A percentile compares a stretch with the other conserved stretches of the same genome.
phyloP scores from a whole-genome alignment of 139 green algal species.

The Diplosphaera chodatii region DNA sequence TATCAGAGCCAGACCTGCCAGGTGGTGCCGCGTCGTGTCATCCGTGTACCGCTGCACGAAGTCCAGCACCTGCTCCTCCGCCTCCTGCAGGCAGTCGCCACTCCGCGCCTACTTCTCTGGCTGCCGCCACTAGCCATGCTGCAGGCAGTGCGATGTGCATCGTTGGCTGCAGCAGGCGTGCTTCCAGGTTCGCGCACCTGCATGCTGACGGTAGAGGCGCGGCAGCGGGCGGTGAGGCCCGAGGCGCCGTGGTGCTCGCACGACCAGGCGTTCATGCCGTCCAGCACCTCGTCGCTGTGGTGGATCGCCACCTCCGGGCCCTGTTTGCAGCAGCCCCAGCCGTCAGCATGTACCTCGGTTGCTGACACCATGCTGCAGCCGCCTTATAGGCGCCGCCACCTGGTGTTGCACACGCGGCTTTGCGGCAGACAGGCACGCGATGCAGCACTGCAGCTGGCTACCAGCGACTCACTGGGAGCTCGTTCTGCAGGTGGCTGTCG shows the following conservation, averaged over 20 bases:
- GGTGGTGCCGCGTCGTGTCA: conserved; percentile 17
- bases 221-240: conserved; percentile 36
- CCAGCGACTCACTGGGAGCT: conserved; percentile 38
- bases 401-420: too few relatives aligned
- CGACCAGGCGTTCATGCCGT: conserved; percentile 91
- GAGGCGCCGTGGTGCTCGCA: conserved; percentile 73
- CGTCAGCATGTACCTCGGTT: too few relatives aligned
- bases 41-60: conserved; percentile 61
- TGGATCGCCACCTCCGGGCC: conserved; percentile 84
- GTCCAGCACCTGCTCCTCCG: conserved; percentile 37
- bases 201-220: conserved; percentile 34
- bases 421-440: too few relatives aligned
- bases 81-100: neutral
- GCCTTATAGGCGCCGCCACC: too few relatives aligned
- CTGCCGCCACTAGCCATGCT: too few relatives aligned
- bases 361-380: too few relatives aligned
- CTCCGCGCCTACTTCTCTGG: too few relatives aligned
- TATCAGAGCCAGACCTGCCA: conserved; percentile 9
- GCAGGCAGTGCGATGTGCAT: too few relatives aligned
- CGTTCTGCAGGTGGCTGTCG: conserved; percentile 55
- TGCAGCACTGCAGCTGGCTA: neutral
- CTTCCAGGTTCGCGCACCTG: too few relatives aligned
- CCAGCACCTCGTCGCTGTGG: conserved; percentile 70
- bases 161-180: too few relatives aligned
- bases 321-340: too few relatives aligned